phyloP scores from a whole-genome alignment of 352 stramenopile species.

The Aphanomyces stellatus region DNA sequence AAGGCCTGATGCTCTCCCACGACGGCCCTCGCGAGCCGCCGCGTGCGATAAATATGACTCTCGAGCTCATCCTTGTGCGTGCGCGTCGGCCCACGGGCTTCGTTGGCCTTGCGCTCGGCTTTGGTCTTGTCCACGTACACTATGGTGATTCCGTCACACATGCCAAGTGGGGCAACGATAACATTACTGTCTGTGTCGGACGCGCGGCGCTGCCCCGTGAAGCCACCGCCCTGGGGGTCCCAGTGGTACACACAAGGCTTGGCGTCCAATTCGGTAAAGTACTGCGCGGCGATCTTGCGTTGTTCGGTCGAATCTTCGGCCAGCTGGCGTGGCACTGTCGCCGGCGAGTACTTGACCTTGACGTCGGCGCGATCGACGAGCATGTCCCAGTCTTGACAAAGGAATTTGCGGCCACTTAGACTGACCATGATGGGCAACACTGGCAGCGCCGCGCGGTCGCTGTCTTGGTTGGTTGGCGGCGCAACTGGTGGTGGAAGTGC shows the following conservation, averaged over 20 bases:
- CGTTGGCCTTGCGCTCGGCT: not conserved
- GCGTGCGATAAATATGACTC: not conserved
- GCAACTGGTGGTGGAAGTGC: no score
- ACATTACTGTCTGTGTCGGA: not conserved
- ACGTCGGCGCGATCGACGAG: slow-evolving; percentile 2
- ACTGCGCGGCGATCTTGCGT: not conserved
- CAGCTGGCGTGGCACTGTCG: not conserved
- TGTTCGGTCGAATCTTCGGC: not conserved
- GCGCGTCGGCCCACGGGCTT: no score
- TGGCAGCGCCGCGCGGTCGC: not conserved
- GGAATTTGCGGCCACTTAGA: slow-evolving; percentile 2
- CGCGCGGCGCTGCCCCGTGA: not conserved
- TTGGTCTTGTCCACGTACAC: not conserved
- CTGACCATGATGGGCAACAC: slow-evolving; percentile 6
- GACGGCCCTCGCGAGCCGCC: not conserved
- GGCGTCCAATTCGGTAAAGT: not conserved
- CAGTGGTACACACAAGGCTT: not conserved
- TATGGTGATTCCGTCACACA: no score
- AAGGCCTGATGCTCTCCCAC: not conserved
- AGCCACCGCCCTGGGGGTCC: not conserved
- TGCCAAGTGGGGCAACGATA: no score
- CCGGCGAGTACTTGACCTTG: not conserved
- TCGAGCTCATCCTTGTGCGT: not conserved
- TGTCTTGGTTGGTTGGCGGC: not conserved
- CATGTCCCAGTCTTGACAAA: slow-evolving; percentile 14